Evolutionary conservation across 176 grass and related monocot species (phyloP).

Genomic region (Juncus effusus): DNA sequence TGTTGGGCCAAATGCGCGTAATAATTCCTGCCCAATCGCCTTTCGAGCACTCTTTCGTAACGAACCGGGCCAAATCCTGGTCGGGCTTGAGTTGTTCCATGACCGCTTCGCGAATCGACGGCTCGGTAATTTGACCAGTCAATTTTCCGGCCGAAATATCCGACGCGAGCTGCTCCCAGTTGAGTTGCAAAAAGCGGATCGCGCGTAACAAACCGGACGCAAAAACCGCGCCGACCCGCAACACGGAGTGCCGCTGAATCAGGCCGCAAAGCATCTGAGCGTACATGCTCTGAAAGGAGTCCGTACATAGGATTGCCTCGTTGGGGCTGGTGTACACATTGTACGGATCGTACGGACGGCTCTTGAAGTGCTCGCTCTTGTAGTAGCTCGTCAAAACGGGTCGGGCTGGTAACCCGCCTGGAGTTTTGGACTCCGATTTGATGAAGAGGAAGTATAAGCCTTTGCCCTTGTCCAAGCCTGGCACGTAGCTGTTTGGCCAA

Average conservation of each 20-base stretch:
- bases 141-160: constrained; percentile 59
- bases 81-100: constrained; percentile 52
- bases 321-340: constrained; percentile 89
- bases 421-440: constrained; percentile 87
- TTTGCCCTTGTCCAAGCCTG: constrained; percentile 84
- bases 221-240: constrained; percentile 96
- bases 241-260: constrained; percentile 69
- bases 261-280: constrained; percentile 97
- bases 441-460: constrained; percentile 95
- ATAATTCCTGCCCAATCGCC: constrained; percentile 85
- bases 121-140: constrained; percentile 54
- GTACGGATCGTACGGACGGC: constrained; percentile 74
- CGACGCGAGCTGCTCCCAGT: constrained; percentile 68
- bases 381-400: constrained; percentile 99
- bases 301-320: constrained; percentile 78
- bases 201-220: constrained; percentile 89
- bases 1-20: constrained; percentile 76
- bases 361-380: constrained; percentile 91
- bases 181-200: constrained; percentile 89
- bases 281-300: constrained; percentile 99
- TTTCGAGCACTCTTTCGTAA: constrained; percentile 51
- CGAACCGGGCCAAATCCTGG: constrained; percentile 49
- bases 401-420: constrained; percentile 67
- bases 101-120: constrained; percentile 60
- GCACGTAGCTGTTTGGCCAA: constrained; percentile 45